These are phyloP conservation scores for Elsinoe fawcettii DNA, from an alignment of 2,329 filamentous ascomycete species.

Conservation along the genomic window DNA sequence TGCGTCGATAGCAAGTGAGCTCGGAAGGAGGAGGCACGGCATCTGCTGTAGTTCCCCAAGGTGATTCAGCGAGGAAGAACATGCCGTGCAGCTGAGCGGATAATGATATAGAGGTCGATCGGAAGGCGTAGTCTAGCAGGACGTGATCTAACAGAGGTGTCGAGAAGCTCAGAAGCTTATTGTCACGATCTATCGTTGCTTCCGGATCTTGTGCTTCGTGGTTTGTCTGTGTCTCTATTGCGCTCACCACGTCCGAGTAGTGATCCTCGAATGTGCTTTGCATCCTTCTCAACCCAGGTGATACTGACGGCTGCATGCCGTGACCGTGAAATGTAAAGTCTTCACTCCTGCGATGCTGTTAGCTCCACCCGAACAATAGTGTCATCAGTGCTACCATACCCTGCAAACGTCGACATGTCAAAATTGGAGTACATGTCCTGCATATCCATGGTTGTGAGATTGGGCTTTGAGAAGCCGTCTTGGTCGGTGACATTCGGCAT, in stretches of 20 bases:
- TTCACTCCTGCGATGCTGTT: conserved; percentile 18
- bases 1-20: conserved; percentile 89
- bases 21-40: conserved; percentile 60
- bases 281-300: conserved; percentile 42
- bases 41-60: conserved; percentile 53
- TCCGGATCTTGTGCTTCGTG: conserved; percentile 29
- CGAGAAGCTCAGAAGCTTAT: conserved; percentile 47
- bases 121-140: conserved; percentile 58
- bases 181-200: conserved; percentile 42
- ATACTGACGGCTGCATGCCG: conserved; percentile 32
- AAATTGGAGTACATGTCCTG: conserved; percentile 54
- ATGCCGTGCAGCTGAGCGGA: conserved; percentile 75
- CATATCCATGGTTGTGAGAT: conserved; percentile 47
- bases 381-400: conserved; percentile 36
- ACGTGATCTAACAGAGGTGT: conserved; percentile 46
- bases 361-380: conserved; percentile 22
- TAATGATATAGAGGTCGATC: conserved; percentile 58
- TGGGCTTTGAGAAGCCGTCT: conserved; percentile 37
- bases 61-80: conserved; percentile 80
- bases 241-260: conserved; percentile 44
- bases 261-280: conserved; percentile 44
- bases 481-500: conserved; percentile 44
- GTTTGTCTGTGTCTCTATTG: conserved; percentile 27
- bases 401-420: conserved; percentile 53
- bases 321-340: conserved; percentile 11